phyloP scores from a whole-genome alignment of 2,329 filamentous ascomycete species.

The Penicillium sp. region DNA sequence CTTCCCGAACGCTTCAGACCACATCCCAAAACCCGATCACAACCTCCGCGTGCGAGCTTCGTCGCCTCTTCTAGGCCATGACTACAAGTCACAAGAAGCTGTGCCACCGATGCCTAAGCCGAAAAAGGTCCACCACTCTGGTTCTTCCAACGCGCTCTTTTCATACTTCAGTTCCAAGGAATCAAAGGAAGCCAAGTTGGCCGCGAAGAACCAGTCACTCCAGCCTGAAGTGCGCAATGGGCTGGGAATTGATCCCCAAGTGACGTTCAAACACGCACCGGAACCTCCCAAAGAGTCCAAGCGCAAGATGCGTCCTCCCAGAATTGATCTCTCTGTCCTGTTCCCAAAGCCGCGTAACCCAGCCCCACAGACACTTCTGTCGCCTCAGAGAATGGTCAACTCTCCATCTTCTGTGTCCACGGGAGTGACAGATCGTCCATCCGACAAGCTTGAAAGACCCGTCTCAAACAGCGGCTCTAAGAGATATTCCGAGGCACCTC shows the following conservation, averaged over 20 bases:
- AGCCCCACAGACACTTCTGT: conserved; percentile 35
- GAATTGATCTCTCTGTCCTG: conserved; percentile 45
- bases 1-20: conserved; percentile 25
- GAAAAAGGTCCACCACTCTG: conserved; percentile 41
- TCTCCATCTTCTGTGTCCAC: conserved; percentile 43
- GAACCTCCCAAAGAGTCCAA: conserved; percentile 36
- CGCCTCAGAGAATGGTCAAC: conserved; percentile 43
- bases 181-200: conserved; percentile 36
- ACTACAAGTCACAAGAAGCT: conserved; percentile 32
- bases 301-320: conserved; percentile 39
- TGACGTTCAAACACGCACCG: conserved; percentile 26
- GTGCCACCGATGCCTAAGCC: conserved; percentile 35
- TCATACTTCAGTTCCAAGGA: conserved; percentile 51
- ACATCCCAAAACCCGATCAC: conserved; percentile 24
- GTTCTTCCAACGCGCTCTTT: conserved; percentile 49
- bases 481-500: conserved; percentile 31
- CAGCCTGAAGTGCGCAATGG: conserved; percentile 21
- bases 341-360: conserved; percentile 43
- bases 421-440: conserved; percentile 34
- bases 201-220: conserved; percentile 29
- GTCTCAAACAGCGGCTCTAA: conserved; percentile 21
- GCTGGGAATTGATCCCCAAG: conserved; percentile 22
- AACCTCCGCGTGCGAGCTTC: conserved; percentile 46
- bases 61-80: conserved; percentile 47
- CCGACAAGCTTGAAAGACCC: conserved; percentile 19